Conservation (phyloP, 129 eudicot genomes). For the sunflower (Helianthus annuus) region HanXRQr2.0-SUNRISE NC_035448.2:39730337-39730836, state of each 20-base stretch:
- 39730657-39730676: slow-evolving; percentile 57
- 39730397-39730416: too few species aligned
- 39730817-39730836: neutral
- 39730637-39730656: slow-evolving; percentile 58
- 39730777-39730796: neutral
- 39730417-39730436: too few species aligned
- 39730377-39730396: too few species aligned
- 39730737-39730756: neutral
- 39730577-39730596: slow-evolving; percentile 58
- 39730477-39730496: slow-evolving; percentile 56
- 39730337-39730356: too few species aligned
- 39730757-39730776: slow-evolving; percentile 2
- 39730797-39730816: neutral
- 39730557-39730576: slow-evolving; percentile 45
- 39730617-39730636: slow-evolving; percentile 39
- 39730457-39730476: slow-evolving; percentile 77
- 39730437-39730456: neutral
- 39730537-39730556: slow-evolving; percentile 52
- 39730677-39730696: slow-evolving; percentile 45
- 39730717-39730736: slow-evolving; percentile 49
- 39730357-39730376: too few species aligned
- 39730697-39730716: slow-evolving; percentile 62
- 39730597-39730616: slow-evolving; percentile 52
- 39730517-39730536: slow-evolving; percentile 27
- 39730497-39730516: neutral